Conservation (phyloP, 352 stramenopile genomes). For the Globisporangium mamillatum region DNA sequence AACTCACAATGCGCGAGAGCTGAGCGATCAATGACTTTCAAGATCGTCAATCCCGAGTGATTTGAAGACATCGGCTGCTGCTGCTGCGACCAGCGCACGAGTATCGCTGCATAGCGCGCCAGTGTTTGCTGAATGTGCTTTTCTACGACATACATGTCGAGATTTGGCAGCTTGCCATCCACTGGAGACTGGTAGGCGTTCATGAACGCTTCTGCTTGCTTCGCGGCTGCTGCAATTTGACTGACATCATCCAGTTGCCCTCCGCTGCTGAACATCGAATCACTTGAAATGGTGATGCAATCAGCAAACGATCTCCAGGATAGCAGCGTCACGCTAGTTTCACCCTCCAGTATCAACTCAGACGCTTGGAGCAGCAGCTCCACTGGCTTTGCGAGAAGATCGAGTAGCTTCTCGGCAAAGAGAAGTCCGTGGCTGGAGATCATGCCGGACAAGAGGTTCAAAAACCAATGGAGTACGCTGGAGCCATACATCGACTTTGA, state of each 20-base stretch:
- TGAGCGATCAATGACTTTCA: neutral
- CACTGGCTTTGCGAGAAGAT: constrained; percentile 12
- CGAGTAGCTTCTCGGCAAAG: constrained; percentile 23
- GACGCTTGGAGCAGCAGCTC: constrained; percentile 5
- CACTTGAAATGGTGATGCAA: constrained; percentile 8
- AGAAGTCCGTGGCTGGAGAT: constrained; percentile 21
- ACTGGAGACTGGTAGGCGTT: neutral
- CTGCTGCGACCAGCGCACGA: constrained; percentile 5
- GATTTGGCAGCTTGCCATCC: neutral
- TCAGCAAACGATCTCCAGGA: constrained; percentile 13
- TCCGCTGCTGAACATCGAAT: neutral
- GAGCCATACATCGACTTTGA: neutral
- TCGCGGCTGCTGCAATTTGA: neutral
- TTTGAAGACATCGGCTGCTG: neutral
- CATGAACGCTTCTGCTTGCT: neutral
- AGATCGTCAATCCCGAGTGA: neutral
- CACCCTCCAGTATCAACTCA: neutral
- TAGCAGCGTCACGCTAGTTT: neutral
- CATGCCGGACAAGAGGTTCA: constrained; percentile 16
- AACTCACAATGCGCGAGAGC: neutral
- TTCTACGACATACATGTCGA: neutral
- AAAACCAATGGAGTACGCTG: constrained; percentile 19
- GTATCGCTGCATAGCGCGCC: neutral
- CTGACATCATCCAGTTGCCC: constrained; percentile 5
- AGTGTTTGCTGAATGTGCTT: neutral